Base-by-base conservation (phyloP, 768 basidiomycete species). In the Mycena rebaudengoi region DNA sequence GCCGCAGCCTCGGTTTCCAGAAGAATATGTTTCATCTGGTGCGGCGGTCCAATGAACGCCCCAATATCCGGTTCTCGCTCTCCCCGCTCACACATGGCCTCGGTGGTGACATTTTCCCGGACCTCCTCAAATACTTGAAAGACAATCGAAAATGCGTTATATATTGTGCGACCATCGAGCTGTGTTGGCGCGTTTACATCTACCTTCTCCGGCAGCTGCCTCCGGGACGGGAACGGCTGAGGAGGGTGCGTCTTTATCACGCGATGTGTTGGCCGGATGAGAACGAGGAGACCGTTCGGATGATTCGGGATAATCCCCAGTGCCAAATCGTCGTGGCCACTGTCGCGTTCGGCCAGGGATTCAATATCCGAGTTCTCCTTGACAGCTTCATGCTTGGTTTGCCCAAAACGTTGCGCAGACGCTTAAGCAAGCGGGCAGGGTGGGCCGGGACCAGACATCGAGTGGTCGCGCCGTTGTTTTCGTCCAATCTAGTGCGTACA, bases 261-360 rank as follows among this genome's bases (percentile, higher is more conserved):
- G 55, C 64, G 18, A 32, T 69, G 30, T 62, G 49, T 14, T 57
- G 29, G 21, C 21, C 45, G 4, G 49, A 46, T 7, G 54, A 64
- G 32, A 69, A 69, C 52, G 49, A 46, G n/a, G 43, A 64, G 35
- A 69, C 56, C 16, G 18, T 69, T 2, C 18, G 44, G 7, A 44
- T 69, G 2, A 39, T 69, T 23, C 37, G 26, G 6, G 39, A 62
- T 20, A 49, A 66, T 33, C 64, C 60, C 1, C 11, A 14, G 14
- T 57, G 52, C n/a, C 59, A 59, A 30, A 50, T 65, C 8, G 39
- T 69, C n/a, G 29, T 69, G 30, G 44, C 62, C 13, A 67, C 67
- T 6, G 29, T 69, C 32, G 64, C 64, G 14, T 62, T 65, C 25
- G 67, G 46, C 4, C 39, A 62, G 18, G 67, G 67, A 4, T 29